A percentile compares a stretch with the other conserved stretches of the same genome.
phyloP scores from a whole-genome alignment of 306 rosid genomes.

The Rubus parviflorus region DNA sequence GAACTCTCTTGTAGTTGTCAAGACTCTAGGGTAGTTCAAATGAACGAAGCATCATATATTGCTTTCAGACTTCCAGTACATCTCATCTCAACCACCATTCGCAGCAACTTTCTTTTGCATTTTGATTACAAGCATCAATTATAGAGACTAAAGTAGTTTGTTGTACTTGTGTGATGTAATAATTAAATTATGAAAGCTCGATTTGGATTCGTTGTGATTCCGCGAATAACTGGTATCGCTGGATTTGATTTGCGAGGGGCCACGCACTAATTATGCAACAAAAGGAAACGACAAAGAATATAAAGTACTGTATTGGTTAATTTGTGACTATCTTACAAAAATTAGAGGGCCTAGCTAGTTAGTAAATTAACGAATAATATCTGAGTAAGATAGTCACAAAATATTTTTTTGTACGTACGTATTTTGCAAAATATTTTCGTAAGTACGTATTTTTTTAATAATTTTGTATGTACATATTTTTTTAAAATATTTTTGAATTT shows the following conservation, averaged over 20 bases:
- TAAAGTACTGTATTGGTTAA: no score
- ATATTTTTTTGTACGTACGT: no score
- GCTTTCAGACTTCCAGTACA: constrained; percentile 17
- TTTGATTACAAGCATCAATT: background rate
- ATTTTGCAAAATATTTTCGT: no score
- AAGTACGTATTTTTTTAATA: no score
- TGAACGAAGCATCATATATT: background rate
- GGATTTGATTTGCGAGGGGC: constrained; percentile 4
- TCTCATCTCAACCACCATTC: constrained; percentile 20
- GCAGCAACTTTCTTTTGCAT: background rate
- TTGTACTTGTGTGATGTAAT: background rate
- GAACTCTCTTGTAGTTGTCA: background rate
- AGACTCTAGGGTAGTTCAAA: background rate
- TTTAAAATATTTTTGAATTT: no score
- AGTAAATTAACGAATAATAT: no score
- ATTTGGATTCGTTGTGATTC: background rate
- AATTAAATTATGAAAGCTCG: background rate
- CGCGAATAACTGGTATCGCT: background rate
- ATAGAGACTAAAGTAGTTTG: background rate
- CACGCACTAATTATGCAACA: background rate
- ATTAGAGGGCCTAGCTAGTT: no score
- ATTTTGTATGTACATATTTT: no score
- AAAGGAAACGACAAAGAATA: no score
- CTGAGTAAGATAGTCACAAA: no score
- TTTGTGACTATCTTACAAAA: no score